Conservation (phyloP, 2,329 filamentous ascomycete species). For the Fusarium protoensiforme region DNA sequence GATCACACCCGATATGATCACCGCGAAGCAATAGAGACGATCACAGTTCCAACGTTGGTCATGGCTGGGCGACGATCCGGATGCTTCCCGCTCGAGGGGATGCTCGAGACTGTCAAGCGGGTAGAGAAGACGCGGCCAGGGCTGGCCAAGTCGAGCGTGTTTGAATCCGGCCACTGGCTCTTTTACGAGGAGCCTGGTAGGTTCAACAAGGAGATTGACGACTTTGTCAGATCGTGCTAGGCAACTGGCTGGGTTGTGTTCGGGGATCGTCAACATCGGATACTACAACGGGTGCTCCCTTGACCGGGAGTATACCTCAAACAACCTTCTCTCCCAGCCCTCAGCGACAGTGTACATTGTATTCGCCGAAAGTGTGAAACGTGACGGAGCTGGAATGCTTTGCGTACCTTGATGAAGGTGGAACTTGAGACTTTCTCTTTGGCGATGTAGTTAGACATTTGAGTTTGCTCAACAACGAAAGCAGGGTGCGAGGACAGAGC, state of each 20-base stretch:
- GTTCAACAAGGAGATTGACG: slow-evolving; percentile 39
- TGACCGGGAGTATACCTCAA: neutral
- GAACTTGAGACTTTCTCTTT: neutral
- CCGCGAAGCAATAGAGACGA: slow-evolving; percentile 39
- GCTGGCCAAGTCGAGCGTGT: slow-evolving; percentile 35
- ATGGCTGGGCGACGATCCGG: slow-evolving; percentile 42
- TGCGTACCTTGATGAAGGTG: neutral
- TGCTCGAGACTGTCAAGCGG: slow-evolving; percentile 40
- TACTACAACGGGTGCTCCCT: neutral
- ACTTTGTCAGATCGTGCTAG: slow-evolving; percentile 34
- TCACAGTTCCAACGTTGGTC: slow-evolving; percentile 39
- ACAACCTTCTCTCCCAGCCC: neutral
- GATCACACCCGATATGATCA: slow-evolving; percentile 44
- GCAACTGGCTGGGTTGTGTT: neutral
- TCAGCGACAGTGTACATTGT: neutral
- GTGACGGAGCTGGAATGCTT: neutral
- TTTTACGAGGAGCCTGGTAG: slow-evolving; percentile 42
- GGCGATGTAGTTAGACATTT: neutral
- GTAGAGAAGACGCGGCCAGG: slow-evolving; percentile 33
- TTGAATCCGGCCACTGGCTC: slow-evolving; percentile 42
- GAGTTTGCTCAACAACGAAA: neutral
- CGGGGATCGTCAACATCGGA: neutral
- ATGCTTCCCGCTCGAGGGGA: slow-evolving; percentile 42
- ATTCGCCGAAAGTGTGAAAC: neutral
- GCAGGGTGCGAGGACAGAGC: neutral